Evolutionary conservation across 371 early-diverging fungal genomes (phyloP), one percentile per base, ranked within the genome.

Genomic region (Dichotomocladium elegans): DNA sequence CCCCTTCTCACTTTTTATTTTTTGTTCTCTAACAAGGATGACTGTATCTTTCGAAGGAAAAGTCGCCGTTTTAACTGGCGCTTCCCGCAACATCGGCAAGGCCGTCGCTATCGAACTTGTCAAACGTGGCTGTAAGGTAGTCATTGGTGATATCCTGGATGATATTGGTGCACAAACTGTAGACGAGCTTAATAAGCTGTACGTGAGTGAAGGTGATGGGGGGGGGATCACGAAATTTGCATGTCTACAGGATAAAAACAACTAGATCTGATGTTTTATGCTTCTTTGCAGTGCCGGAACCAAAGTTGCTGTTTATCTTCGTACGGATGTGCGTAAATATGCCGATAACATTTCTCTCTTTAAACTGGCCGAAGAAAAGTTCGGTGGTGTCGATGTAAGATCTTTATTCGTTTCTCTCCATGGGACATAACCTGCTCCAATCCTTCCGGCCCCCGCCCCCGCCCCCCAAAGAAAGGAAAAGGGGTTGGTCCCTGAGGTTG

Each of bases 21-120:
- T n/a, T n/a, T n/a, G n/a, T n/a, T n/a, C n/a, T n/a, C n/a, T n/a
- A n/a, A n/a, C n/a, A n/a, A 31, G 11, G 9, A 35, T 47, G 41
- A 42, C 52, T 17, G n/a, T 19, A 25, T 41, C 47, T 47, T 35
- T 59, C 28, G 45, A 47, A 25, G 52, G 49, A 12, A 87, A 86
- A 53, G 81, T 86, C 8, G 88, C 81, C 0, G 71, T 89, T 30
- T 72, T 90, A 43, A 90, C 90, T 1, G 88, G 88, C 29, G 84
- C 57, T 2, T 53, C 77, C 14, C 74, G 74, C 5, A 87, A 87
- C 10, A 84, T 86, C 55, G 89, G 89, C 49, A 78, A 75, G 54
- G 74, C 73, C 1, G 66, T 84, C 15, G 76, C 80, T 25, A 64
- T 65, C 41, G 57, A 72, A 11, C 70, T 86, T 10, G 66, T 70